phyloP scores from a whole-genome alignment of 2,329 filamentous ascomycete genomes.

The Arachnopeziza araneosa region DNA sequence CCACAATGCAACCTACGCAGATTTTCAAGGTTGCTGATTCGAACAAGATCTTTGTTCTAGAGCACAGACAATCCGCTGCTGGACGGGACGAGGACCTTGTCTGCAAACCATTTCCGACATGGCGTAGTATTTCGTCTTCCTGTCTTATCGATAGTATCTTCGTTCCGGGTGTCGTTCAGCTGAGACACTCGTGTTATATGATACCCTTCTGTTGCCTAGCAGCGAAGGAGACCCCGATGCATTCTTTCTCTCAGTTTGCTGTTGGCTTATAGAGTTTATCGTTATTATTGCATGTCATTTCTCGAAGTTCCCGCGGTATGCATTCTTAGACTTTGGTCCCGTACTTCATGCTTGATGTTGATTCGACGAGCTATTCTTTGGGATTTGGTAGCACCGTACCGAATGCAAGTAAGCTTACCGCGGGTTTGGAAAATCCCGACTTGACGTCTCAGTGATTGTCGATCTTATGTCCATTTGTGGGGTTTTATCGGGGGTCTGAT shows the following conservation, averaged over 20 bases:
- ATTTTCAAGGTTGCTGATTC: background rate
- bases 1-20: background rate
- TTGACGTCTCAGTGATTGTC: conserved; percentile 5
- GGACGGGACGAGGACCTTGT: background rate
- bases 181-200: background rate
- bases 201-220: background rate
- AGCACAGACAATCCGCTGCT: background rate
- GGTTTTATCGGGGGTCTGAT: background rate
- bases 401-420: background rate
- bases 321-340: background rate
- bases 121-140: background rate
- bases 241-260: background rate
- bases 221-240: background rate
- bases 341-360: background rate
- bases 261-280: background rate
- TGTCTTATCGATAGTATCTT: background rate
- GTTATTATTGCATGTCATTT: background rate
- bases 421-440: background rate
- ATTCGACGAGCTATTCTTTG: background rate
- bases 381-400: background rate
- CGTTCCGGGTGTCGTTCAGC: background rate
- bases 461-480: background rate
- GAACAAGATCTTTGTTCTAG: background rate
- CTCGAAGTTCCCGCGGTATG: background rate
- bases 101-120: too few relatives aligned